Evolutionary conservation across 164 flowering plant genomes (phyloP).

Genomic region (Warburgia ugandensis): DNA sequence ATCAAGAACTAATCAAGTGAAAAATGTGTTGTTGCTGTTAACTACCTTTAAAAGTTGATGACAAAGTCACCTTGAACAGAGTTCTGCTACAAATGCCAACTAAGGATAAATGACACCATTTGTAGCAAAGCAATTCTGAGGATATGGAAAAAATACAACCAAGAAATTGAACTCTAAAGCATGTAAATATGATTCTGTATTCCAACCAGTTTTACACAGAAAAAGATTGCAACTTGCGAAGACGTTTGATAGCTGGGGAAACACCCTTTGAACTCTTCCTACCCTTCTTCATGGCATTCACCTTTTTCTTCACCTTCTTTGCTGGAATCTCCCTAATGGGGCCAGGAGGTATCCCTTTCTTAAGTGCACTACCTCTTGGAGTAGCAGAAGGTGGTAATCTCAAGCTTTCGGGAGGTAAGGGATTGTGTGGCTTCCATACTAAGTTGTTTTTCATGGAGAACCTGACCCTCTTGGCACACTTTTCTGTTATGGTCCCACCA

Average conservation of each 20-base stretch:
- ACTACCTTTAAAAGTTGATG: too few relatives aligned
- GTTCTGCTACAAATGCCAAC: too few relatives aligned
- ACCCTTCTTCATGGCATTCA: constrained; percentile 27
- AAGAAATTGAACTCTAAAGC: not conserved
- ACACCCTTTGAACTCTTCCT: constrained; percentile 30
- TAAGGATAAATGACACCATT: not conserved
- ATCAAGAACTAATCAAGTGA: too few relatives aligned
- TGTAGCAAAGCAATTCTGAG: not conserved
- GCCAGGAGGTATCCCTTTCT: constrained; percentile 83
- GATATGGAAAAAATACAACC: not conserved
- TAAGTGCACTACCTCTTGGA: constrained; percentile 97
- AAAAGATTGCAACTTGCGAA: constrained; percentile 27
- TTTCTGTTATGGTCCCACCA: constrained; percentile 25
- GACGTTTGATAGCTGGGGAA: constrained; percentile 38
- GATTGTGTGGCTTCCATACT: constrained; percentile 86
- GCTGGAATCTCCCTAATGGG: constrained; percentile 54
- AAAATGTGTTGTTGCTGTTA: too few relatives aligned
- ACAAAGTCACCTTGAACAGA: too few relatives aligned
- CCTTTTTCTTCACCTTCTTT: constrained; percentile 1
- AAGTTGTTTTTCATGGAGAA: constrained; percentile 80
- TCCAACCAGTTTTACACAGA: constrained; percentile 9
- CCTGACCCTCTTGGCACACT: constrained; percentile 70
- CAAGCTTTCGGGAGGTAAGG: constrained; percentile 78
- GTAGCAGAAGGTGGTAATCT: constrained; percentile 89
- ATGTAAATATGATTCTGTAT: not conserved